These are phyloP conservation scores for Alternaria brassicae DNA, from an alignment of 2,329 filamentous ascomycete genomes.

Conservation along the genomic window DNA sequence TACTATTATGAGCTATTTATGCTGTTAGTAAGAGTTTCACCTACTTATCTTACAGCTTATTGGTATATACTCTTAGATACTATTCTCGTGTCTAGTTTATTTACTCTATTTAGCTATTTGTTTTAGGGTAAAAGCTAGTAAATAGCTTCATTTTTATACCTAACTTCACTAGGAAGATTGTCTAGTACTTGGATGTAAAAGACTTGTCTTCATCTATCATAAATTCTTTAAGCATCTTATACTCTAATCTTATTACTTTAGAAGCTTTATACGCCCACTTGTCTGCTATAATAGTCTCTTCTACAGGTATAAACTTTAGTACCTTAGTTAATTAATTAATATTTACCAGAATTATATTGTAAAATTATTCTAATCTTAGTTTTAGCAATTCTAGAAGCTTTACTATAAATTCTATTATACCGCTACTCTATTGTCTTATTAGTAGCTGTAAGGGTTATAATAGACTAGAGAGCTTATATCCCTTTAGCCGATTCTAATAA, in stretches of 20 bases:
- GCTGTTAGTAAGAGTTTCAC: too few relatives aligned
- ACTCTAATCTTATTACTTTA: background rate
- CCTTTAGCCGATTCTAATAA: background rate
- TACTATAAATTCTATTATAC: background rate
- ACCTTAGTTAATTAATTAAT: too few relatives aligned
- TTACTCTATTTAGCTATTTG: too few relatives aligned
- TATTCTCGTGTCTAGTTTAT: too few relatives aligned
- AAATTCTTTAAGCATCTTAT: background rate
- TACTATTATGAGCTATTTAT: too few relatives aligned
- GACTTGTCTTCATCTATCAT: background rate
- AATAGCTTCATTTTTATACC: too few relatives aligned
- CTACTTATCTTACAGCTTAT: too few relatives aligned
- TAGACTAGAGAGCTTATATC: background rate
- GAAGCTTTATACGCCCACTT: background rate
- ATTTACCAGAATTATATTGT: too few relatives aligned
- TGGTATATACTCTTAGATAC: too few relatives aligned
- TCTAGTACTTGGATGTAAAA: too few relatives aligned
- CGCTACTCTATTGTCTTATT: background rate
- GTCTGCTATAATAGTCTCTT: background rate
- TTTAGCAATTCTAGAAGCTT: background rate
- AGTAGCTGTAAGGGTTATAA: background rate
- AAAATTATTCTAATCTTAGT: too few relatives aligned
- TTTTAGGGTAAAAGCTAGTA: too few relatives aligned
- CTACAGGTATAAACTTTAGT: background rate
- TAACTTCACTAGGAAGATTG: background rate